Base-by-base conservation (phyloP, 2,329 filamentous ascomycete species). In the Ceratocystis destructans region DNA sequence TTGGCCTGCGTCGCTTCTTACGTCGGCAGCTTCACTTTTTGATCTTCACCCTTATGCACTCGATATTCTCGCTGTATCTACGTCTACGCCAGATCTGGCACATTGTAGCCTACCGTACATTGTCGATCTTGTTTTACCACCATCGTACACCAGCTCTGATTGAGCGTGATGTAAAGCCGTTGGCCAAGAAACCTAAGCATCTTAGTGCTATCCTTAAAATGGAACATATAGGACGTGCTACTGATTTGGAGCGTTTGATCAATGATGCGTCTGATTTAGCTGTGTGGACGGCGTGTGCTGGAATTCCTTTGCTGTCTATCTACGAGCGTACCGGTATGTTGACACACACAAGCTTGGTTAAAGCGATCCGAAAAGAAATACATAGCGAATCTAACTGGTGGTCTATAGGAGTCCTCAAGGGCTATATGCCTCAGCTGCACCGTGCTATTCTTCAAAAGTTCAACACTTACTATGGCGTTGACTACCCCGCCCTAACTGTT, bases 91-190 rank as follows among this genome's bases (percentile, higher is more conserved):
- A 90, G 73, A 84, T 85, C 66, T 94, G 90, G 77, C 87, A 93
- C 74, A 83, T 87, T 7, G 81, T 96, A 62, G 80, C 85, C 70
- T 88, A 94, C 74, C 86, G 89, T 68, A 78, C 93, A 69, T 83
- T 90, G 64, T 89, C 90, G 8, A 83, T 97, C 69, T 80, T 96
- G 65, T 92, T 93, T 75, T 94, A 99, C 78, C 95, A 99, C 77
- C 94, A 99, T 76, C 89, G 90, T 64, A 96, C 93, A 0, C 94
- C 94, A 6, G 90, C 96, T 73, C 85, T 96, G 73, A 96, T 99
- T 71, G 86, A 87, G 72, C 87, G 88, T 72, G 94, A 99, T 77
- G 87, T 97, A 31, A 85, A 85, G 74, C 81, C 82, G 8, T 76
- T 99, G 67, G 82, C 80, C 67, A 85, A 87, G 71, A 76, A 95